These are phyloP conservation scores for Paspalum vaginatum DNA, from an alignment of 176 grass and related monocot genomes.

Conservation along the genomic window DNA sequence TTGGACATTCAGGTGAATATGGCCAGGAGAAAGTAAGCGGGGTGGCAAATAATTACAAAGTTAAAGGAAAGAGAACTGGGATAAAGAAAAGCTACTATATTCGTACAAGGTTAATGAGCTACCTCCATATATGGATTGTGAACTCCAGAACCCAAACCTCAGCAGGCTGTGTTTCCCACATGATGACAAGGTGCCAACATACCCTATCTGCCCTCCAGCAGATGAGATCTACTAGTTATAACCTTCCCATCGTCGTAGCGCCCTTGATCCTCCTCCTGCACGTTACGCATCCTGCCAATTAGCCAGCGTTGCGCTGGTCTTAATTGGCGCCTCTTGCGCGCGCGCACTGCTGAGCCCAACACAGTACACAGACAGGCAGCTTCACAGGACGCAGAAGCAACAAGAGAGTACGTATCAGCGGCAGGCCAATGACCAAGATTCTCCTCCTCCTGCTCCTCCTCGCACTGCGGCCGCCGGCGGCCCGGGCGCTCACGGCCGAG, in stretches of 20 bases:
- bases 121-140: background rate
- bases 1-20: too few species aligned
- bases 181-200: conserved; percentile 40
- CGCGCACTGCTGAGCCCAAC: background rate
- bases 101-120: too few species aligned
- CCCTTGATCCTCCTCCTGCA: too few species aligned
- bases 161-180: background rate
- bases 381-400: background rate
- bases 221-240: background rate
- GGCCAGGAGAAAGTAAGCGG: too few species aligned
- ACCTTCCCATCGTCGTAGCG: background rate
- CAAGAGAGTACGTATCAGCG: background rate
- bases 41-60: too few species aligned
- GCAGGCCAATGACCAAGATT: conserved; percentile 39
- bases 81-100: too few species aligned
- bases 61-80: too few species aligned
- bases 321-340: background rate
- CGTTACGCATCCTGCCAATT: background rate
- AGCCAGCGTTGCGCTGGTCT: background rate
- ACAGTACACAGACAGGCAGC: background rate
- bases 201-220: background rate
- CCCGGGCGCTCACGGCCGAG: conserved; percentile 58
- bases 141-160: background rate
- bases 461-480: conserved; percentile 19
- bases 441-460: conserved; percentile 45